These are phyloP conservation scores for Debaryomyces nepalensis DNA, from an alignment of 1,139 yeast genomes.

Conservation along the genomic window DNA sequence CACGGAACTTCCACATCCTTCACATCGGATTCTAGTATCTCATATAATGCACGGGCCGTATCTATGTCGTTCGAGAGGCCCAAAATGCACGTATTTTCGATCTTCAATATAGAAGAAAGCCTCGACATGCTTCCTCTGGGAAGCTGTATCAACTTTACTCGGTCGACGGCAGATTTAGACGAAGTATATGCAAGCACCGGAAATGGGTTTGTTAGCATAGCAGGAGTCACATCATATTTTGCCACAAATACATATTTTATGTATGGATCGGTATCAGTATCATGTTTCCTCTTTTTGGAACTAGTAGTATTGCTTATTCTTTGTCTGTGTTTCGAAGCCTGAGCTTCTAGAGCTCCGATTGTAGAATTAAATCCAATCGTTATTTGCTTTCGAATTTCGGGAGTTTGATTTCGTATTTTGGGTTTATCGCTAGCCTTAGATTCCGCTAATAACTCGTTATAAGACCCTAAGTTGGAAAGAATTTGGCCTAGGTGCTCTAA, in stretches of 20 bases:
- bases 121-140: constrained; percentile 51
- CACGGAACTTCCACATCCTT: constrained; percentile 50
- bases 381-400: constrained; percentile 30
- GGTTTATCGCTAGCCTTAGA: constrained; percentile 14
- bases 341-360: constrained; percentile 52
- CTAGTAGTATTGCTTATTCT: neutral
- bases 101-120: constrained; percentile 39
- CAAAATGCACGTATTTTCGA: constrained; percentile 32
- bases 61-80: constrained; percentile 30
- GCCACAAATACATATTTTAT: constrained; percentile 57
- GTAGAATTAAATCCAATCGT: constrained; percentile 61
- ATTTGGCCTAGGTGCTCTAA: constrained; percentile 44
- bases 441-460: constrained; percentile 26
- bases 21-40: constrained; percentile 36
- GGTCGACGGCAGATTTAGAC: constrained; percentile 27
- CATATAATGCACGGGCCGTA: constrained; percentile 35
- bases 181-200: constrained; percentile 58
- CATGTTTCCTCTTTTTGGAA: constrained; percentile 16
- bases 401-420: constrained; percentile 24
- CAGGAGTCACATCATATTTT: constrained; percentile 55
- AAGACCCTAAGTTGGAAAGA: constrained; percentile 42
- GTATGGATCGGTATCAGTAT: constrained; percentile 12
- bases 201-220: constrained; percentile 52
- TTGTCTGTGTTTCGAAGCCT: constrained; percentile 33
- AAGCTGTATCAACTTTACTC: constrained; percentile 56